phyloP scores from a whole-genome alignment of 495 filamentous ascomycete species.

The Lineolata rhizophorae region DNA sequence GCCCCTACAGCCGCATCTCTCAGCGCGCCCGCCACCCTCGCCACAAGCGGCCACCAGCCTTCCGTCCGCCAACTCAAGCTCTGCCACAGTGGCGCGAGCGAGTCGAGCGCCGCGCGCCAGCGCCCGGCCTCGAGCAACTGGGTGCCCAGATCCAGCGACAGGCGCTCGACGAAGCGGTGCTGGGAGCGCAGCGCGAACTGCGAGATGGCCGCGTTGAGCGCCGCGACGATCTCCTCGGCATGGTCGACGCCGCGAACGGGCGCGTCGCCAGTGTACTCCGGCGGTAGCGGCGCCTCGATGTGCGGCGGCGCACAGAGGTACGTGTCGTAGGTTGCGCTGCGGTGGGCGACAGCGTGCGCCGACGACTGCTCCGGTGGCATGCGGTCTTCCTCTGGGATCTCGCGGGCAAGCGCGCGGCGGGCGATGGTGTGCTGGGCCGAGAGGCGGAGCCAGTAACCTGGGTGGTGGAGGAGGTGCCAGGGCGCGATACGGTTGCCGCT shows the following conservation, averaged over 20 bases:
- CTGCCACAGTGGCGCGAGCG: slow-evolving; percentile 52
- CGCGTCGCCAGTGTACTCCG: too few species aligned
- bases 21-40: too few species aligned
- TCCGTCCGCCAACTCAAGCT: slow-evolving; percentile 51
- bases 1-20: too few species aligned
- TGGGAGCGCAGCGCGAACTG: slow-evolving; percentile 47
- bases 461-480: slow-evolving; percentile 65
- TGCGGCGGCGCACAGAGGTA: slow-evolving; percentile 67
- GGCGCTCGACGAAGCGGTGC: slow-evolving; percentile 37
- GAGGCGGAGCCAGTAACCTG: slow-evolving; percentile 65
- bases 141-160: slow-evolving; percentile 46
- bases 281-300: slow-evolving; percentile 38
- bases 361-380: slow-evolving; percentile 41
- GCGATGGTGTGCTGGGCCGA: slow-evolving; percentile 42
- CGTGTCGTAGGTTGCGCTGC: slow-evolving; percentile 55
- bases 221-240: slow-evolving; percentile 33
- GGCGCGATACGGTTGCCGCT: slow-evolving; percentile 43
- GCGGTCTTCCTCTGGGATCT: slow-evolving; percentile 57
- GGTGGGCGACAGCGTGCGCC: slow-evolving; percentile 41
- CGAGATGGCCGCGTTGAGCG: slow-evolving; percentile 33
- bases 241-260: slow-evolving; percentile 34
- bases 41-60: slow-evolving; percentile 64
- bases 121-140: slow-evolving; percentile 38
- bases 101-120: slow-evolving; percentile 42
- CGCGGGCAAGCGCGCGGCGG: slow-evolving; percentile 35